Base-by-base conservation (phyloP, 2,329 filamentous ascomycete genomes). In the Xylariaceae sp. region DNA sequence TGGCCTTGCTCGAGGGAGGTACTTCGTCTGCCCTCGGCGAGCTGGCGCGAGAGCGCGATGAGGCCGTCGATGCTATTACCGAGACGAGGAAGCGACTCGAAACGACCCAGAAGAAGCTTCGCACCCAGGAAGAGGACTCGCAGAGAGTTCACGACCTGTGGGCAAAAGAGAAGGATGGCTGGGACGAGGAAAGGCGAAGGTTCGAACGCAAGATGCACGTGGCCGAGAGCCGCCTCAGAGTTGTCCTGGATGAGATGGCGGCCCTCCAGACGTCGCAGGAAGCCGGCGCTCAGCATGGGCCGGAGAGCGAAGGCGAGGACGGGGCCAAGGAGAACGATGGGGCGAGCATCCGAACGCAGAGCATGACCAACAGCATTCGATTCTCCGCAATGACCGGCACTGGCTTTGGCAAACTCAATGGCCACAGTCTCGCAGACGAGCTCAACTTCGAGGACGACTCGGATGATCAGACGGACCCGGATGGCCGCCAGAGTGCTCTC, bases 171-270 rank as follows among this genome's bases (percentile, higher is more conserved):
- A 92, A 83, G 54, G 80, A 90, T 35, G 66, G 67, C 2, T 96
- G 89, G 88, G 81, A 89, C 10, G 78, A 82, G 29, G 88, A 94
- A 55, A 83, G 78, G 50, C 79, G 89, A 35, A 83, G 76, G 36
- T 72, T 86, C 40, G 90, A 98, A 58, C 79, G 85, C 36, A 87
- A 84, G 47, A 64, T 94, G 11, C 89, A 96, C 56, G 73, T 95
- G n/a, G 83, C 88, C 2, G 92, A 98, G 61, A 84, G 74, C 19
- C 80, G 90, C 23, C 60, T 98, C 35, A 92, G 90, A 55, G 71
- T 76, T 9, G 74, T 98, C 9, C 68, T 98, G 28, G 86, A 90
- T 23, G 92, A 96, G 58, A 75, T 98, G 31, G 78, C 79, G n/a
- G 70, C 75, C 3, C 77, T 77, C 36, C 78, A 88, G 48, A 69